A percentile compares a stretch with the other conserved stretches of the same genome.
These are phyloP conservation scores for Trichoderma sp. DNA, from an alignment of 2,329 filamentous ascomycete genomes.

Conservation along the genomic window DNA sequence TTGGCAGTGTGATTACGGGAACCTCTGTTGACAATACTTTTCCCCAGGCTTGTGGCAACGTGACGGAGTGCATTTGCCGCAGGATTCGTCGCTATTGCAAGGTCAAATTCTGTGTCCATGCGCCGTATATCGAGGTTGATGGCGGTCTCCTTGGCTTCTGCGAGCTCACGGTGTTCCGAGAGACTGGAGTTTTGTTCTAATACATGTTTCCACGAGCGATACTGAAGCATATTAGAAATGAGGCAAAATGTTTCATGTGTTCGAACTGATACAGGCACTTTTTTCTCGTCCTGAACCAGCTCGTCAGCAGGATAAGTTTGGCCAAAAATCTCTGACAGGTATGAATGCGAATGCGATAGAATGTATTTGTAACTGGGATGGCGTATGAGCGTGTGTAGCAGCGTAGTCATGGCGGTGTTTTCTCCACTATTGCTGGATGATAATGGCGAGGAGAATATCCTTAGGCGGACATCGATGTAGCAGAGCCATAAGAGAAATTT, in stretches of 20 bases:
- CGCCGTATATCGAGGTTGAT: background rate
- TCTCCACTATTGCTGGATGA: background rate
- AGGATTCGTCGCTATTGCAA: background rate
- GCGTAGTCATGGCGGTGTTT: background rate
- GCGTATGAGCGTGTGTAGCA: background rate
- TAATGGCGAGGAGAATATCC: background rate
- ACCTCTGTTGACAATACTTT: background rate
- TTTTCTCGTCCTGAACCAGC: background rate
- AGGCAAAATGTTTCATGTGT: slow-evolving; percentile 13
- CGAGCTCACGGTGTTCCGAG: background rate
- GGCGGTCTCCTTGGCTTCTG: background rate
- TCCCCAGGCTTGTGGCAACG: background rate
- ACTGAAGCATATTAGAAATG: slow-evolving; percentile 9
- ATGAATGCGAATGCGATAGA: background rate
- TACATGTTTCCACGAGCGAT: slow-evolving; percentile 1
- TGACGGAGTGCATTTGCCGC: background rate
- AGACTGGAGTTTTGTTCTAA: background rate
- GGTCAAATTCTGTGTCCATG: background rate
- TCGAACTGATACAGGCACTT: background rate
- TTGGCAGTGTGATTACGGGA: background rate
- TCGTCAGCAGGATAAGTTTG: background rate
- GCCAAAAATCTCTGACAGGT: background rate
- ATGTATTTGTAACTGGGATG: background rate
- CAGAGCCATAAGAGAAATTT: background rate
- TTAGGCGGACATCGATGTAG: background rate